A percentile compares a stretch with the other conserved stretches of the same genome.
phyloP scores from a whole-genome alignment of 2,329 filamentous ascomycete genomes.

The Corynespora cassiicola region DNA sequence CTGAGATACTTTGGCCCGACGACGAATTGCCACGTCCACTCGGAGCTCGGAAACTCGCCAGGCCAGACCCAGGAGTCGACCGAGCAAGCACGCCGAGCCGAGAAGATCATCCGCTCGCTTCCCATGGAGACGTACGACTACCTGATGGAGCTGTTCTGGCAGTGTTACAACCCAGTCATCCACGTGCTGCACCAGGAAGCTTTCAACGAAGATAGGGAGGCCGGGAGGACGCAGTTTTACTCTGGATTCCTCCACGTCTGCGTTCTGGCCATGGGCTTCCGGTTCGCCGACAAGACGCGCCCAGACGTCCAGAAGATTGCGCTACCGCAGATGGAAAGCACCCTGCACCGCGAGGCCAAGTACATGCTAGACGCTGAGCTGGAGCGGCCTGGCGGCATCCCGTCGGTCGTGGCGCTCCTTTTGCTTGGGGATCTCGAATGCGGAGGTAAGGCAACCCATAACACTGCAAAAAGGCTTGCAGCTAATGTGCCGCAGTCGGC shows the following conservation, averaged over 20 bases:
- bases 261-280: slow-evolving; percentile 60
- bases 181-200: slow-evolving; percentile 58
- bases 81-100: slow-evolving; percentile 56
- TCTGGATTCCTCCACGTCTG: slow-evolving; percentile 60
- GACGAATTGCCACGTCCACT: slow-evolving; percentile 61
- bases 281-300: slow-evolving; percentile 57
- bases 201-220: slow-evolving; percentile 57
- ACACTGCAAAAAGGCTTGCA: not conserved
- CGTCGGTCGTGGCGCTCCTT: slow-evolving; percentile 60
- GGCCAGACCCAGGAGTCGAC: slow-evolving; percentile 50
- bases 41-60: slow-evolving; percentile 42
- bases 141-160: slow-evolving; percentile 60
- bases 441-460: slow-evolving; percentile 34
- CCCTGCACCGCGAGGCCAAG: slow-evolving; percentile 61
- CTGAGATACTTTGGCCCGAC: slow-evolving; percentile 62
- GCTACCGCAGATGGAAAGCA: slow-evolving; percentile 57
- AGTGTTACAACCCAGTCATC: slow-evolving; percentile 58
- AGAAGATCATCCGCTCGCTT: slow-evolving; percentile 57
- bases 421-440: slow-evolving; percentile 62
- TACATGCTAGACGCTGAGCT: slow-evolving; percentile 62
- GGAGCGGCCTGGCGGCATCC: slow-evolving; percentile 59
- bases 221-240: slow-evolving; percentile 57
- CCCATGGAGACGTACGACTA: slow-evolving; percentile 58
- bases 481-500: slow-evolving; percentile 45
- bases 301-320: slow-evolving; percentile 58